These are phyloP conservation scores for Kalmusia sp. DNA, from an alignment of 2,329 filamentous ascomycete genomes.

Conservation along the genomic window DNA sequence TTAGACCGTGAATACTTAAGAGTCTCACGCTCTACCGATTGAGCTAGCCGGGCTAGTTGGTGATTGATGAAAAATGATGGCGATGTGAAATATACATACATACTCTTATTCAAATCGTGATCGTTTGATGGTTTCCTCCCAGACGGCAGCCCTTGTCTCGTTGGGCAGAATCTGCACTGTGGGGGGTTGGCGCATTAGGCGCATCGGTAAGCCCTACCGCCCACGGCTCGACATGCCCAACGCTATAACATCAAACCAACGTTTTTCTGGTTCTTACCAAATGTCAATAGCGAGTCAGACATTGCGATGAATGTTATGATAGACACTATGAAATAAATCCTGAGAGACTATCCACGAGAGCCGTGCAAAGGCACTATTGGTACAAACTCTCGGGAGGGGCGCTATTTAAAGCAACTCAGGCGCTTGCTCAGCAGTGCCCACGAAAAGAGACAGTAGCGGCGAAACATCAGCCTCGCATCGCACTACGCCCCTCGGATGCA, in stretches of 20 bases:
- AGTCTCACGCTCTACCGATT: slow-evolving; percentile 40
- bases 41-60: slow-evolving; percentile 33
- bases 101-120: not conserved
- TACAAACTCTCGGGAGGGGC: not conserved
- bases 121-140: not conserved
- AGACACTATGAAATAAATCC: too few relatives aligned
- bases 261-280: too few relatives aligned
- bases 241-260: too few relatives aligned
- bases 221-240: not conserved
- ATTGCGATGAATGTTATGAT: too few relatives aligned
- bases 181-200: not conserved
- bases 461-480: not conserved
- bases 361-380: not conserved
- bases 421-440: not conserved
- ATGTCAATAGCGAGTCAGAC: too few relatives aligned
- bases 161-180: not conserved
- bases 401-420: slow-evolving; percentile 6
- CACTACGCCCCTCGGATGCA: not conserved
- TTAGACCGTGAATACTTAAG: slow-evolving; percentile 22
- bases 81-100: not conserved
- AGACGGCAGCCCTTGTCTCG: too few relatives aligned
- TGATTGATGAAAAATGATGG: not conserved
- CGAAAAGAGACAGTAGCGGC: not conserved
- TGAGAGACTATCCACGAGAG: too few relatives aligned
- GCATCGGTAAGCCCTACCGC: not conserved